phyloP scores from a whole-genome alignment of 345 rosid species.

The Eucalyptus albens region DNA sequence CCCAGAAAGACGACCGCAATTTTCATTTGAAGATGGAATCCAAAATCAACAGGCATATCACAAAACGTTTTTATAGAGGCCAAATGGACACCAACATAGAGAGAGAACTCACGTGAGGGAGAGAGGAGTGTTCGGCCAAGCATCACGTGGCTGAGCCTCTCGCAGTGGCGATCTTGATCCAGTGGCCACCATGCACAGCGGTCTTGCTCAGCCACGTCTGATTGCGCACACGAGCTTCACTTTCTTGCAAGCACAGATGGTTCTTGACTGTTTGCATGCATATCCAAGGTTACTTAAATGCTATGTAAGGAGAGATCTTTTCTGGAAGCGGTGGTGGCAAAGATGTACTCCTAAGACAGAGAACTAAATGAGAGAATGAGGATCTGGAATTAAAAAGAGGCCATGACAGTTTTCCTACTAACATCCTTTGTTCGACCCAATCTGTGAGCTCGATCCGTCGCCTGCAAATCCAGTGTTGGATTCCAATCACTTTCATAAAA shows the following conservation, averaged over 20 bases:
- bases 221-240: too few relatives aligned
- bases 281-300: neutral
- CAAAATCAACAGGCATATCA: neutral
- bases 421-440: slow-evolving; percentile 99
- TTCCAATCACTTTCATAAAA: slow-evolving; percentile 99
- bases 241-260: neutral
- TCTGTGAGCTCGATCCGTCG: slow-evolving; percentile 99
- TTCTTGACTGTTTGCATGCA: neutral
- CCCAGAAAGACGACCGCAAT: neutral
- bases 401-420: neutral
- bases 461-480: slow-evolving; percentile 98
- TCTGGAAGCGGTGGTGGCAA: neutral
- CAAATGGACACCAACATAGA: neutral
- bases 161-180: too few relatives aligned
- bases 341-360: neutral
- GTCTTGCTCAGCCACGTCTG: too few relatives aligned
- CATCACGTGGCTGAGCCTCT: too few relatives aligned
- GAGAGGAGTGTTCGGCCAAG: too few relatives aligned
- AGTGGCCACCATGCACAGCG: too few relatives aligned
- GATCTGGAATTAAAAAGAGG: neutral
- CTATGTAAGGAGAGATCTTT: neutral
- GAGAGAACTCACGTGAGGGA: too few relatives aligned
- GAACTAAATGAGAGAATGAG: neutral
- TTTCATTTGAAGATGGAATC: neutral
- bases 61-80: neutral